Conservation (phyloP, 371 early-diverging fungal species). For the Mortierella sp. region DNA sequence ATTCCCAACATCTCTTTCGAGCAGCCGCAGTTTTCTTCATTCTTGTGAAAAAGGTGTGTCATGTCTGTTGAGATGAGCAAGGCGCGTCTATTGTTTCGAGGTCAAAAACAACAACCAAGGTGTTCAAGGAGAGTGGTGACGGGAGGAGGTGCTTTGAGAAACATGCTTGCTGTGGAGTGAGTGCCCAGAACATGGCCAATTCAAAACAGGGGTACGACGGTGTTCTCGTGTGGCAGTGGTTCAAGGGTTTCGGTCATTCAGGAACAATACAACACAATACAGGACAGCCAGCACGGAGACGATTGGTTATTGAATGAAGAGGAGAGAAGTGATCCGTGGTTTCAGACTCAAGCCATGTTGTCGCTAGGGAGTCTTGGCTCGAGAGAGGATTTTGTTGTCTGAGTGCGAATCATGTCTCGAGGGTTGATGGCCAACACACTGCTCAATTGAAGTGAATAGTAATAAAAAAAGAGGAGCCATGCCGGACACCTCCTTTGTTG, state of each 20-base stretch:
- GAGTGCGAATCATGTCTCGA: not conserved
- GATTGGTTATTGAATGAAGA: not conserved
- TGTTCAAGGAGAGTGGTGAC: not conserved
- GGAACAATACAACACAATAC: not conserved
- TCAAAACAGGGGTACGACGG: not conserved
- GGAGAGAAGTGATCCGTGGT: not conserved
- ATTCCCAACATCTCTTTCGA: not conserved
- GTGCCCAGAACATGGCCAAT: conserved; percentile 5
- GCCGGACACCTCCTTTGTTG: not conserved
- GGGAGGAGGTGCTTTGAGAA: not conserved
- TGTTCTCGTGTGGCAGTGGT: not conserved
- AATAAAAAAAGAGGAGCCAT: not conserved
- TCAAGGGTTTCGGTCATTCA: not conserved
- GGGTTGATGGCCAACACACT: not conserved
- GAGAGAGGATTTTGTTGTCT: not conserved
- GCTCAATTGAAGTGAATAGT: not conserved
- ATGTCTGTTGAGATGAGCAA: not conserved
- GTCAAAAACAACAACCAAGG: not conserved
- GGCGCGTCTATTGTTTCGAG: not conserved
- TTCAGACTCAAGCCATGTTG: conserved; percentile 2
- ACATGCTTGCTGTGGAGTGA: not conserved
- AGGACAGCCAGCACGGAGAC: not conserved
- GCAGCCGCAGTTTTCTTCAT: not conserved
- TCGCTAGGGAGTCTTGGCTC: not conserved
- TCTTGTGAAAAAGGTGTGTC: not conserved